phyloP scores from a whole-genome alignment of 2,329 filamentous ascomycete genomes.

The Sporothrix protearum region DNA sequence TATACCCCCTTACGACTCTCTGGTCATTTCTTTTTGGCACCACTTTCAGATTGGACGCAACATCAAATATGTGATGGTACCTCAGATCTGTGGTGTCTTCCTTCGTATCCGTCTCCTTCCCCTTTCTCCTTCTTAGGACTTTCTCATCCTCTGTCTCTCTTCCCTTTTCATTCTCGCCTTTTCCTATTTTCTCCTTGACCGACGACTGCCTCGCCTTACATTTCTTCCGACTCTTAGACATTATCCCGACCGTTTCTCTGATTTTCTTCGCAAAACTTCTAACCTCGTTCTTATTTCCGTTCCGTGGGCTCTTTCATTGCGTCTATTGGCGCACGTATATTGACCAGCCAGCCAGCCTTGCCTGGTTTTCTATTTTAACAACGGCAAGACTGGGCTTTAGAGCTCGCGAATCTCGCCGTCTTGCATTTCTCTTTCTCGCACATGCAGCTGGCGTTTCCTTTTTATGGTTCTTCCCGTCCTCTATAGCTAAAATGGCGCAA shows the following conservation, averaged over 20 bases:
- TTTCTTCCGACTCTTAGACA: neutral
- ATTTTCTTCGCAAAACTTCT: constrained; percentile 6
- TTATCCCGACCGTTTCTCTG: neutral
- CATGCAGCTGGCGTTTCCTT: neutral
- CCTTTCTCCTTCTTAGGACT: neutral
- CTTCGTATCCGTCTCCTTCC: neutral
- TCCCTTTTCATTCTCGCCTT: neutral
- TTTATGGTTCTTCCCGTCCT: neutral
- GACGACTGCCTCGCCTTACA: neutral
- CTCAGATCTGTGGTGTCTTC: neutral
- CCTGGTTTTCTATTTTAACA: neutral
- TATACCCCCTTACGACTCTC: neutral
- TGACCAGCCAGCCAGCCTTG: neutral
- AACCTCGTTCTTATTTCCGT: neutral
- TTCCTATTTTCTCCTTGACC: neutral
- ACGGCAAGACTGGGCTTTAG: neutral
- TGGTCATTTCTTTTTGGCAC: no score
- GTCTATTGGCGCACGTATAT: neutral
- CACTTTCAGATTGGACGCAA: neutral
- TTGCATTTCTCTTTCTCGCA: neutral
- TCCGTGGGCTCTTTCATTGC: constrained; percentile 9
- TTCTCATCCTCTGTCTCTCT: neutral
- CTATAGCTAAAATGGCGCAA: neutral
- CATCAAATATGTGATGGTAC: no score
- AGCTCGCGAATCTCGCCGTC: neutral